A percentile compares a stretch with the other conserved stretches of the same genome.
phyloP scores from a whole-genome alignment of 805 yeast species.

The Sungouiella thailandica region DNA sequence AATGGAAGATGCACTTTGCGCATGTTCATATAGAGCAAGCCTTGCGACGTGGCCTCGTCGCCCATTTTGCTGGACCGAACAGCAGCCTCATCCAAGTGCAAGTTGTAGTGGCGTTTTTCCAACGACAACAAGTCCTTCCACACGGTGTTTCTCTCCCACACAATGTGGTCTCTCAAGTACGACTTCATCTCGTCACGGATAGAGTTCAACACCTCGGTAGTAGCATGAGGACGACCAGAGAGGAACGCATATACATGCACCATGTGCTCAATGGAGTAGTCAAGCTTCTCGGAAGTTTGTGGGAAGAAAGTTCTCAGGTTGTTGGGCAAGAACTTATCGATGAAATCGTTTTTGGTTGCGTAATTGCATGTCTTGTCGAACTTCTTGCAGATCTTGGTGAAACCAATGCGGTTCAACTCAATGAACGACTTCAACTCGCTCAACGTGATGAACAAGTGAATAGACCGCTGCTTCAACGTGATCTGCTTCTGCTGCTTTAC shows the following conservation, averaged over 20 bases:
- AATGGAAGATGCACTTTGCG: conserved; percentile 31
- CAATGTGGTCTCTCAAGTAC: conserved; percentile 81
- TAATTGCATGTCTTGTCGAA: conserved; percentile 80
- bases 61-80: conserved; percentile 16
- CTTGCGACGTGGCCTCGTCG: conserved; percentile 11
- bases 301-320: conserved; percentile 53
- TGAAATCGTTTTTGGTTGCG: conserved; percentile 53
- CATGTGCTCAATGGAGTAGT: conserved; percentile 48
- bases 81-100: conserved; percentile 15
- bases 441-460: conserved; percentile 63
- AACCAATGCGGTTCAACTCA: conserved; percentile 84
- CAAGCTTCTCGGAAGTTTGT: conserved; percentile 32
- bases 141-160: conserved; percentile 96
- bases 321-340: conserved; percentile 39
- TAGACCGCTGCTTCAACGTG: conserved; percentile 62
- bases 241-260: conserved; percentile 50
- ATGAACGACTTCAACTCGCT: conserved; percentile 80
- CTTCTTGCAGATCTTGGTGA: conserved; percentile 84
- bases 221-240: conserved; percentile 30
- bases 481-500: conserved; percentile 39
- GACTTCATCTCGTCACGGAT: conserved; percentile 45
- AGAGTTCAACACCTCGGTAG: conserved; percentile 37
- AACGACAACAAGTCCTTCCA: conserved; percentile 95
- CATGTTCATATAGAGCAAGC: conserved; percentile 14
- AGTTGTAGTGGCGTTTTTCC: conserved; percentile 17